Evolutionary conservation across 2,329 filamentous ascomycete species (phyloP).

Genomic region (Ploettnerulaceae sp.): DNA sequence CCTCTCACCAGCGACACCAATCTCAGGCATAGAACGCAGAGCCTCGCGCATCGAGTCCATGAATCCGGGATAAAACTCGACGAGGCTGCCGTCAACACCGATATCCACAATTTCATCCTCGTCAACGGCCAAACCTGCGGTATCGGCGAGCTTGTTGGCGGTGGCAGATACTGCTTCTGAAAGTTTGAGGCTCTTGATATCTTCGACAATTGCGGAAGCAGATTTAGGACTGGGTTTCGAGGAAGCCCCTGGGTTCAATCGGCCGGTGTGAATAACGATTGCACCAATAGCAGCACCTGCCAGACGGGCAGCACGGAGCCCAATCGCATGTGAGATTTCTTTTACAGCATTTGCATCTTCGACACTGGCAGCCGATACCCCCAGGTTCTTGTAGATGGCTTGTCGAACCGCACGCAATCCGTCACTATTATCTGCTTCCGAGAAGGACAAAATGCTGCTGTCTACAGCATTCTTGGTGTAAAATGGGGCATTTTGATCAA

Average conservation of each 20-base stretch:
- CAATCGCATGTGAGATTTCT: constrained; percentile 75
- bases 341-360: constrained; percentile 90
- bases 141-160: constrained; percentile 27
- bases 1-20: constrained; percentile 74
- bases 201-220: constrained; percentile 23
- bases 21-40: constrained; percentile 67
- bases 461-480: constrained; percentile 85
- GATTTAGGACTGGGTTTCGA: constrained; percentile 22
- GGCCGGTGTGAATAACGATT: constrained; percentile 74
- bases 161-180: constrained; percentile 25
- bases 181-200: constrained; percentile 28
- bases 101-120: constrained; percentile 73
- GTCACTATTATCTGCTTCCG: constrained; percentile 71
- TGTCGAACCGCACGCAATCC: constrained; percentile 70
- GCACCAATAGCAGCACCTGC: constrained; percentile 84
- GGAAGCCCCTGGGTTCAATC: constrained; percentile 46
- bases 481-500: constrained; percentile 61
- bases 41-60: constrained; percentile 83
- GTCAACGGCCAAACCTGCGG: constrained; percentile 26
- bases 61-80: constrained; percentile 94
- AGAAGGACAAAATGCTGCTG: constrained; percentile 82
- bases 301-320: constrained; percentile 80
- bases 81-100: constrained; percentile 88
- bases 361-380: constrained; percentile 68
- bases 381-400: constrained; percentile 70